Evolutionary conservation across 176 grass and related monocot genomes (phyloP), one percentile per base, ranked within the genome.

Genomic region (Dactylis glomerata): DNA sequence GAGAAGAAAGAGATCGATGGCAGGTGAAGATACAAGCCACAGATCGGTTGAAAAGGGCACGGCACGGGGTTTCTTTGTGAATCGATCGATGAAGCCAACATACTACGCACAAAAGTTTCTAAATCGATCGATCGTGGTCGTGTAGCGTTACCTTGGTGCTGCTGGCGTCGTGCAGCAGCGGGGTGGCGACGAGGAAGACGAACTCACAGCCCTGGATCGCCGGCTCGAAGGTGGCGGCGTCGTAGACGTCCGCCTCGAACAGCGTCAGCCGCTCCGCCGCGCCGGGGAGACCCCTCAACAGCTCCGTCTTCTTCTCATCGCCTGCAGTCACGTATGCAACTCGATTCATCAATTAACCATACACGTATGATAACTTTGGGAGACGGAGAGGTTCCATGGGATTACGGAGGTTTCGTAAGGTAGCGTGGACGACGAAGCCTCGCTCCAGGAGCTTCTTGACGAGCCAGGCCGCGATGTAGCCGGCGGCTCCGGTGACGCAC

Each of bases 161-260:
- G 27, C 26, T 12, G 26, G 51, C 1, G 59, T 85, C 73, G 59
- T 92, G 87, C 3, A 59, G 20, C n/a, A 83, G 4, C 26, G 82
- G 82, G 68, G 90, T 92, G 51, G 90, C 90, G 59, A 95, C 59
- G 65, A 92, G 88, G 86, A 95, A 95, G 37, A 95, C 82, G 79
- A 90, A 95, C 46, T 91, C 75, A 64, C 90, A 89, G 12, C 86
- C 88, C 65, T 32, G 73, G 85, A 95, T 88, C 2, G 90, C 85
- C 26, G 93, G 68, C 76, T 90, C 93, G 75, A 90, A 92, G 40
- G 82, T 81, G 45, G 24, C 66, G 22, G 93, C 86, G 69, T 92
- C 55, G 66, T 90, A 95, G 27, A 92, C 67, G 66, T 95, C 69
- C 19, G 88, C 90, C 68, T 95, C 45, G 62, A 95, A 95, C 58